These are phyloP conservation scores for Raffaelea ambrosiae DNA, from an alignment of 2,329 filamentous ascomycete species.

Conservation along the genomic window DNA sequence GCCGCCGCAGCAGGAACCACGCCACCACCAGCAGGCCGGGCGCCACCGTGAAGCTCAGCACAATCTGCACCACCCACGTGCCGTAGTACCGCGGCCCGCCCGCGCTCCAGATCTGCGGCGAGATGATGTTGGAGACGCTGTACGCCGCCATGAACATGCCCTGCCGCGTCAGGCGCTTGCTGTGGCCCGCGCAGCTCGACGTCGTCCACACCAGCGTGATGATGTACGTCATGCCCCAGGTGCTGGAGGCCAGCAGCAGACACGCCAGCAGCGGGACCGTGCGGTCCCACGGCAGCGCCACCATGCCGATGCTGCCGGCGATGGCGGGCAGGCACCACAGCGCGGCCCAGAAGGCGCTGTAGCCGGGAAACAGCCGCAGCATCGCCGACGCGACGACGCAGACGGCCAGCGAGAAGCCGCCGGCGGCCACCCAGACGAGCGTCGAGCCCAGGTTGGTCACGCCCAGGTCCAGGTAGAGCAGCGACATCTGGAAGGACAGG, in stretches of 20 bases:
- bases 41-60: conserved; percentile 25
- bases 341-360: conserved; percentile 20
- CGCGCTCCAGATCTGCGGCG: conserved; percentile 20
- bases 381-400: conserved; percentile 23
- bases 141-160: conserved; percentile 22
- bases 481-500: conserved; percentile 30
- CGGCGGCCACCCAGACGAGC: conserved; percentile 27
- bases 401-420: conserved; percentile 23
- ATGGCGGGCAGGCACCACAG: conserved; percentile 23
- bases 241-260: conserved; percentile 20
- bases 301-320: conserved; percentile 22
- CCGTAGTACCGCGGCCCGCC: conserved; percentile 22
- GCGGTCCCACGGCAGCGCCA: conserved; percentile 19
- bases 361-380: conserved; percentile 20
- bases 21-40: conserved; percentile 25
- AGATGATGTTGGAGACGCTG: conserved; percentile 19
- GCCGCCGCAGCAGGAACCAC: conserved; percentile 20
- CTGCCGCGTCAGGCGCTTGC: conserved; percentile 22
- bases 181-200: conserved; percentile 21
- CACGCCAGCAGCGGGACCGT: conserved; percentile 22
- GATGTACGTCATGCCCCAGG: conserved; percentile 26
- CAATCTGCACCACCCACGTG: conserved; percentile 22
- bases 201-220: conserved; percentile 28
- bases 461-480: conserved; percentile 25
- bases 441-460: conserved; percentile 28